A percentile compares a stretch with the other conserved stretches of the same genome.
phyloP scores from a whole-genome alignment of 2,329 filamentous ascomycete species.

The Periconia sp. region DNA sequence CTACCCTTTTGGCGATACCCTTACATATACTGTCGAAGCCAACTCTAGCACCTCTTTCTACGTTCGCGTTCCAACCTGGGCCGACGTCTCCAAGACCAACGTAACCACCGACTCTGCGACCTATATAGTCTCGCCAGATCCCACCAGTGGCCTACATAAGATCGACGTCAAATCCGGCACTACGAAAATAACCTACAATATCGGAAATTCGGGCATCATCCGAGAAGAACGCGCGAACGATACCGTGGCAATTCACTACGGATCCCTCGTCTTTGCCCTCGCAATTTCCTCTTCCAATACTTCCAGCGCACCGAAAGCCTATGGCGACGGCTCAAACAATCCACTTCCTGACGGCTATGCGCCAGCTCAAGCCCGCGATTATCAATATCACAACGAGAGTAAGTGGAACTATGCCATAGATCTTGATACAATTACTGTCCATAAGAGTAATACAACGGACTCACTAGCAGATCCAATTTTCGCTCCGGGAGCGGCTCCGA shows the following conservation, averaged over 20 bases:
- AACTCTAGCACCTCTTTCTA: conserved; percentile 50
- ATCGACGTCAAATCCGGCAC: conserved; percentile 43
- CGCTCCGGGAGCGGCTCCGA: conserved; percentile 36
- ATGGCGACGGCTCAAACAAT: conserved; percentile 6
- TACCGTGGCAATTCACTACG: conserved; percentile 44
- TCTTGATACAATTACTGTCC: conserved; percentile 29
- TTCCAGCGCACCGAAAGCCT: conserved; percentile 16
- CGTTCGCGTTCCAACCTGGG: conserved; percentile 56
- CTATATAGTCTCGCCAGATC: conserved; percentile 34
- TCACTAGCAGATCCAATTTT: conserved; percentile 41
- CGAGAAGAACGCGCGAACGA: conserved; percentile 48
- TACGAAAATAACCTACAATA: conserved; percentile 41
- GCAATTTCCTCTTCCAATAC: conserved; percentile 20
- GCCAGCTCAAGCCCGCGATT: conserved; percentile 20
- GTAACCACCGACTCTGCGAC: conserved; percentile 15
- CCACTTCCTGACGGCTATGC: conserved; percentile 12
- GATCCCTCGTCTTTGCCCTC: conserved; percentile 47
- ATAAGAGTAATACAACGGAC: conserved; percentile 2
- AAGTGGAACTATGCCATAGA: conserved; percentile 48
- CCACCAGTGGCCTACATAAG: conserved; percentile 43
- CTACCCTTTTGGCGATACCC: conserved; percentile 55
- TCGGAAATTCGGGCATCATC: conserved; percentile 33
- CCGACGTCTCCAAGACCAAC: conserved; percentile 18
- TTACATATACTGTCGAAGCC: conserved; percentile 50
- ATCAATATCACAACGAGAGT: conserved; percentile 36